Evolutionary conservation across 2,329 filamentous ascomycete species (phyloP).

Genomic region (Moelleriella libera): DNA sequence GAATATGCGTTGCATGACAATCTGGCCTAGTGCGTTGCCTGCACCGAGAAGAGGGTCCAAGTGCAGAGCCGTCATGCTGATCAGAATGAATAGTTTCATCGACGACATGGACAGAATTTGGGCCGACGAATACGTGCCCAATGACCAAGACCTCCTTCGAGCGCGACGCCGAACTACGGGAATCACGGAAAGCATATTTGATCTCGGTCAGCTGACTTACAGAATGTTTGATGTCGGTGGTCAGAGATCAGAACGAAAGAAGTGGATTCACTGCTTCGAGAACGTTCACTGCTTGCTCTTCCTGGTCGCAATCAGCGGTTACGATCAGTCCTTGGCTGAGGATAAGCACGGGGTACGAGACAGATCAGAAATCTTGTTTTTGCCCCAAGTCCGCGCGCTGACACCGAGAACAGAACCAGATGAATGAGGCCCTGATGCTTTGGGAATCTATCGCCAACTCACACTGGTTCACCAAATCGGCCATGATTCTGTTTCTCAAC

Average conservation of each 20-base stretch:
- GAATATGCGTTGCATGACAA: slow-evolving; percentile 97
- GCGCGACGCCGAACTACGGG: slow-evolving; percentile 96
- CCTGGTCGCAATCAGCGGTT: slow-evolving; percentile 87
- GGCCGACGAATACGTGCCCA: slow-evolving; percentile 66
- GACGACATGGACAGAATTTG: slow-evolving; percentile 63
- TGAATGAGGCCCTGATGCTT: slow-evolving; percentile 78
- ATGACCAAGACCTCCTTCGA: slow-evolving; percentile 85
- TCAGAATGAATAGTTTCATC: slow-evolving; percentile 53
- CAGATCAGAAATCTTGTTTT: not conserved
- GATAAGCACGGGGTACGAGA: slow-evolving; percentile 79
- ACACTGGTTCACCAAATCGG: slow-evolving; percentile 72
- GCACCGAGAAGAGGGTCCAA: not conserved
- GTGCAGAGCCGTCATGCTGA: not conserved
- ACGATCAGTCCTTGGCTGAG: slow-evolving; percentile 91
- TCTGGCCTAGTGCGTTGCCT: slow-evolving; percentile 62
- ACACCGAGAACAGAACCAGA: slow-evolving; percentile 68
- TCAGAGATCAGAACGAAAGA: slow-evolving; percentile 91
- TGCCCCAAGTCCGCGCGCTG: no score
- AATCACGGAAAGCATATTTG: slow-evolving; percentile 94
- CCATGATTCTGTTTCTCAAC: slow-evolving; percentile 74
- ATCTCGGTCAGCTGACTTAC: slow-evolving; percentile 87
- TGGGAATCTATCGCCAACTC: slow-evolving; percentile 79
- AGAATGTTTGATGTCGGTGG: slow-evolving; percentile 97
- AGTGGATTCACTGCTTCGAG: slow-evolving; percentile 98
- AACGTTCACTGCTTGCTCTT: slow-evolving; percentile 88